These are phyloP conservation scores for Coemansia sp. DNA, from an alignment of 192 early-diverging fungal species.

Conservation along the genomic window DNA sequence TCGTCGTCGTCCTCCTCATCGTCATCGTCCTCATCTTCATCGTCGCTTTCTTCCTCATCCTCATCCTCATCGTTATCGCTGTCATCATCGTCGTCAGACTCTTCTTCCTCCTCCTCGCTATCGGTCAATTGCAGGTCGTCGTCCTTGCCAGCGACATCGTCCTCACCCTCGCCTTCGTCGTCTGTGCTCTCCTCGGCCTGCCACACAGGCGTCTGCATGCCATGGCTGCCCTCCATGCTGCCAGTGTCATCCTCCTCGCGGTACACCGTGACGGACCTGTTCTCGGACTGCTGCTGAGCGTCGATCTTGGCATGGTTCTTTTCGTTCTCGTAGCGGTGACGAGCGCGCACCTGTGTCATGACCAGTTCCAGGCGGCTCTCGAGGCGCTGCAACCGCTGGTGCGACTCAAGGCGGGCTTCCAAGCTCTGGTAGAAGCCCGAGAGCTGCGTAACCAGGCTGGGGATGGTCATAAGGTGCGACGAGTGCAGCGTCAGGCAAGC, in stretches of 20 bases:
- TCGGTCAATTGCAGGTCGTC: background rate
- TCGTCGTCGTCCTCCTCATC: conserved; percentile 1
- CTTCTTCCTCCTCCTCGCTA: conserved; percentile 23
- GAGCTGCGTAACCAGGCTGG: conserved; percentile 37
- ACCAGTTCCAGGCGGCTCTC: conserved; percentile 43
- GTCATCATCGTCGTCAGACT: conserved; percentile 22
- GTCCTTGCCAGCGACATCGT: background rate
- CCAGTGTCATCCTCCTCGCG: conserved; percentile 23
- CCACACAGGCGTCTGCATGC: conserved; percentile 39
- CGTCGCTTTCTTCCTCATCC: background rate
- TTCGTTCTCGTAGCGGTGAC: conserved; percentile 14
- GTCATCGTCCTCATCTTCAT: background rate
- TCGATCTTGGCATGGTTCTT: conserved; percentile 8
- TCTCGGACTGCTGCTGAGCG: conserved; percentile 9
- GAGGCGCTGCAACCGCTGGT: conserved; percentile 27
- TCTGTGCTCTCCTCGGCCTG: conserved; percentile 40
- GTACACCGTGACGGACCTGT: conserved; percentile 37
- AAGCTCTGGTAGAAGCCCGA: conserved; percentile 41
- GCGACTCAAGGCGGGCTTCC: conserved; percentile 27
- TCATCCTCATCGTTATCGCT: background rate
- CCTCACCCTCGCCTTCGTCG: conserved; percentile 11
- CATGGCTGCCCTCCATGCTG: conserved; percentile 1
- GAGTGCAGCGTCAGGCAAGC: conserved; percentile 32
- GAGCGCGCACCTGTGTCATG: conserved; percentile 35
- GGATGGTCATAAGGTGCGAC: conserved; percentile 31